These are phyloP conservation scores for Vitellaria paradoxa DNA, from an alignment of 179 eudicot genomes.

Conservation along the genomic window DNA sequence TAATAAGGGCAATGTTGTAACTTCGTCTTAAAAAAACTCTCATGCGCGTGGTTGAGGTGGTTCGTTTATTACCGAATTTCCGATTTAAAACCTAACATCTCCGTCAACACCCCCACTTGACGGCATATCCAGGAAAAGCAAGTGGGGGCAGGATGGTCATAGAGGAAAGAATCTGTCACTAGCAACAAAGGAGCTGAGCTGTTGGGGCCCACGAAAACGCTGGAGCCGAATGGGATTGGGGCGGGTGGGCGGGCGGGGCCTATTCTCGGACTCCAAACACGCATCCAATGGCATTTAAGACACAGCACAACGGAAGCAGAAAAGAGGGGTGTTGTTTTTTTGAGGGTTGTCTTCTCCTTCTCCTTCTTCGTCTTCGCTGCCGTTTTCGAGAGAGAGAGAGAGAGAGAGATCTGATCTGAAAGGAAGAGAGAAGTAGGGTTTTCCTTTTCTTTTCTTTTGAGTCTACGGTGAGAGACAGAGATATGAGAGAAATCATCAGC, in stretches of 20 bases:
- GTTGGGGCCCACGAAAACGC: constrained; percentile 13
- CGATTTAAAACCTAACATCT: not conserved
- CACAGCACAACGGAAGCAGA: not conserved
- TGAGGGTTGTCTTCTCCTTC: too few relatives aligned
- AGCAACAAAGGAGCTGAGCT: not conserved
- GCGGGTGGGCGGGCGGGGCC: not conserved
- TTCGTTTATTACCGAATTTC: too few relatives aligned
- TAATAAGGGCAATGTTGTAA: too few relatives aligned
- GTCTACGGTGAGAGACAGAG: constrained; percentile 8
- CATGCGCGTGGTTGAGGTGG: too few relatives aligned
- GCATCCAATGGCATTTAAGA: constrained; percentile 6
- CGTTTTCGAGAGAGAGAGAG: not conserved
- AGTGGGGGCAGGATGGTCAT: constrained; percentile 1
- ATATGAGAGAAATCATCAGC: constrained; percentile 79
- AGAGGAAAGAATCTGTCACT: not conserved
- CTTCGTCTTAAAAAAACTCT: too few relatives aligned
- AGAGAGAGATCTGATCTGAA: not conserved
- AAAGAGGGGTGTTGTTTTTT: not conserved
- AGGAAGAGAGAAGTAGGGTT: not conserved
- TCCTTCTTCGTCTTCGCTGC: not conserved
- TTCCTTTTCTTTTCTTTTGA: not conserved
- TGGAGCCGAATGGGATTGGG: constrained; percentile 4
- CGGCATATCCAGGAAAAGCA: not conserved
- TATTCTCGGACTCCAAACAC: constrained; percentile 12
- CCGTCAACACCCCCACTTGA: not conserved